These are phyloP conservation scores for Populus trichocarpa DNA, from an alignment of 441 rosid species.

Conservation along the genomic window DNA sequence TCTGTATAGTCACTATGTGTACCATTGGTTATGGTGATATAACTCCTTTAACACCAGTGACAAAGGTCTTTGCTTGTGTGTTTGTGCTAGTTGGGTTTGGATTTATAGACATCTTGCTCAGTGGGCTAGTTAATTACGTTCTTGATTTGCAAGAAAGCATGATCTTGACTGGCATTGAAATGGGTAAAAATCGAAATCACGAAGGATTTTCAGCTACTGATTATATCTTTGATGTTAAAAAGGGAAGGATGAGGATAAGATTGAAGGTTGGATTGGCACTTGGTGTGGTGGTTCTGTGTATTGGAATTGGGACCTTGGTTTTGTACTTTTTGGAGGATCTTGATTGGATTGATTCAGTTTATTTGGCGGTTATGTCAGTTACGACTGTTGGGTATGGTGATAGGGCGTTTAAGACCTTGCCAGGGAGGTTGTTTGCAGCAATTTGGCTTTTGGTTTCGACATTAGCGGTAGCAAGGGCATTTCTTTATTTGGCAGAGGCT, in stretches of 20 bases:
- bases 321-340: slow-evolving; percentile 55
- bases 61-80: slow-evolving; percentile 68
- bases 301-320: slow-evolving; percentile 58
- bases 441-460: slow-evolving; percentile 78
- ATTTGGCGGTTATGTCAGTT: slow-evolving; percentile 91
- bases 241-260: slow-evolving; percentile 92
- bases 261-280: slow-evolving; percentile 76
- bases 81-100: slow-evolving; percentile 88
- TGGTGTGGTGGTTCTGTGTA: slow-evolving; percentile 66
- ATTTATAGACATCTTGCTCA: slow-evolving; percentile 66
- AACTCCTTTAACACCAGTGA: slow-evolving; percentile 60
- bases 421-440: slow-evolving; percentile 75
- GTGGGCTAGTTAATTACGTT: slow-evolving; percentile 77
- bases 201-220: slow-evolving; percentile 51
- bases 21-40: slow-evolving; percentile 94
- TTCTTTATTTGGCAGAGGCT: slow-evolving; percentile 74
- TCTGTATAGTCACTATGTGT: slow-evolving; percentile 91
- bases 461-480: slow-evolving; percentile 82
- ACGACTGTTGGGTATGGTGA: slow-evolving; percentile 93
- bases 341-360: slow-evolving; percentile 66
- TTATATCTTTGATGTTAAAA: slow-evolving; percentile 70
- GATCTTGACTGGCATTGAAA: slow-evolving; percentile 55
- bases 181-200: slow-evolving; percentile 15
- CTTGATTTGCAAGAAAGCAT: slow-evolving; percentile 73
- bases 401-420: slow-evolving; percentile 62